A percentile compares a stretch with the other conserved stretches of the same genome.
These are phyloP conservation scores for Elongisporangium prolatum DNA, from an alignment of 352 stramenopile genomes.

Conservation along the genomic window DNA sequence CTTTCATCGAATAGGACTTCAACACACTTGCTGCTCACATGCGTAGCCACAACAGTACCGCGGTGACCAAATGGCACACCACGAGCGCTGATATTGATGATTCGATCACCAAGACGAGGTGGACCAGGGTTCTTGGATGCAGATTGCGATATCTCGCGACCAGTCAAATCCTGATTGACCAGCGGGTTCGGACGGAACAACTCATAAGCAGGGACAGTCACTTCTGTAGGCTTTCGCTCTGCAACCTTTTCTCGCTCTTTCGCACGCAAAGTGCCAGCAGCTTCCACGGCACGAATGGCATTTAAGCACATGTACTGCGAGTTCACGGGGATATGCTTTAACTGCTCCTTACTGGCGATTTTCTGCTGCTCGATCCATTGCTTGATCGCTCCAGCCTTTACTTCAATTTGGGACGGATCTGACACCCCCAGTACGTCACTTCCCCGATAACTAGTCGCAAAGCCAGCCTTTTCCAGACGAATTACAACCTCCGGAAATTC, in stretches of 20 bases:
- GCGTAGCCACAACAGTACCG: slow-evolving; percentile 97
- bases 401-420: slow-evolving; percentile 46
- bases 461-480: slow-evolving; percentile 82
- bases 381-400: slow-evolving; percentile 76
- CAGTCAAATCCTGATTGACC: slow-evolving; percentile 78
- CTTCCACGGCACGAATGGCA: slow-evolving; percentile 93
- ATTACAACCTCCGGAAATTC: slow-evolving; percentile 93
- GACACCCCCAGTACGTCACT: slow-evolving; percentile 84
- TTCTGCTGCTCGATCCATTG: slow-evolving; percentile 93
- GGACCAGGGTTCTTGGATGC: slow-evolving; percentile 59
- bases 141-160: slow-evolving; percentile 52
- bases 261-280: slow-evolving; percentile 55
- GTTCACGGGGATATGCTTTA: slow-evolving; percentile 90
- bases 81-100: slow-evolving; percentile 95
- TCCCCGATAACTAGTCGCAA: slow-evolving; percentile 87
- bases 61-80: slow-evolving; percentile 96
- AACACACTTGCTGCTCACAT: slow-evolving; percentile 95
- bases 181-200: slow-evolving; percentile 73
- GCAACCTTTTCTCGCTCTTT: slow-evolving; percentile 52
- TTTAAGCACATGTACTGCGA: slow-evolving; percentile 92
- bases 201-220: slow-evolving; percentile 30
- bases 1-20: slow-evolving; percentile 97
- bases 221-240: slow-evolving; percentile 10
- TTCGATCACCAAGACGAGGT: slow-evolving; percentile 93
- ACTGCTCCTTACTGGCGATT: slow-evolving; percentile 79